Conservation (phyloP, 169 alveolate species). For the Plasmodium adleri region DNA sequence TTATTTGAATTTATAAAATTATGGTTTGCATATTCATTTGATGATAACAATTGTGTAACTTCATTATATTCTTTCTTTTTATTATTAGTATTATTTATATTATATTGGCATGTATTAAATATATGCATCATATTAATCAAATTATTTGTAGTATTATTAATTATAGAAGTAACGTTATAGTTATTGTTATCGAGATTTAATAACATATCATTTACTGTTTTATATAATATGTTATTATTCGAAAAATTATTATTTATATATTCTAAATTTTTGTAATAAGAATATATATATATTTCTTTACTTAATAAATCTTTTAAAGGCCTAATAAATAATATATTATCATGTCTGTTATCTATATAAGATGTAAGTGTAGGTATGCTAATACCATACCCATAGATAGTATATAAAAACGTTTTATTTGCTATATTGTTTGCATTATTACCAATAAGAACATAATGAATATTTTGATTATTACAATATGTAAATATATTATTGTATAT, state of each 20-base stretch:
- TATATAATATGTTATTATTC: slow-evolving; percentile 31
- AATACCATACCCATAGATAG: slow-evolving; percentile 65
- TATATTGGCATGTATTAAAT: background rate
- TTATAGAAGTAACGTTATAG: slow-evolving; percentile 33
- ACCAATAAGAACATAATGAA: slow-evolving; percentile 60
- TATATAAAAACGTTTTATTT: slow-evolving; percentile 55
- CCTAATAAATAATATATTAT: slow-evolving; percentile 31
- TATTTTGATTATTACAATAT: slow-evolving; percentile 51
- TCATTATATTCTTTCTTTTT: background rate
- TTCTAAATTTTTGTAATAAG: slow-evolving; percentile 50
- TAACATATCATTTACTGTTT: slow-evolving; percentile 42
- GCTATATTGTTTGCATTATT: slow-evolving; percentile 75
- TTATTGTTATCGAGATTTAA: slow-evolving; percentile 42
- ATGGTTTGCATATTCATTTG: background rate
- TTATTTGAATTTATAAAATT: background rate
- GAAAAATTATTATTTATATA: slow-evolving; percentile 26
- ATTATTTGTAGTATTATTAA: slow-evolving; percentile 23
- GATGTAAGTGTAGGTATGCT: slow-evolving; percentile 45
- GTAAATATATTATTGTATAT: slow-evolving; percentile 56
- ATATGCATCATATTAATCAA: slow-evolving; percentile 19
- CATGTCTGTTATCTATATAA: slow-evolving; percentile 53
- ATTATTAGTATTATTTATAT: background rate
- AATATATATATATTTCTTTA: slow-evolving; percentile 70
- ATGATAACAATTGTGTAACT: background rate
- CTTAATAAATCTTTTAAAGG: slow-evolving; percentile 64